Evolutionary conservation across 345 rosid genomes (phyloP), one percentile per base, ranked within the genome.

Genomic region (Lagerstroemia speciosa): DNA sequence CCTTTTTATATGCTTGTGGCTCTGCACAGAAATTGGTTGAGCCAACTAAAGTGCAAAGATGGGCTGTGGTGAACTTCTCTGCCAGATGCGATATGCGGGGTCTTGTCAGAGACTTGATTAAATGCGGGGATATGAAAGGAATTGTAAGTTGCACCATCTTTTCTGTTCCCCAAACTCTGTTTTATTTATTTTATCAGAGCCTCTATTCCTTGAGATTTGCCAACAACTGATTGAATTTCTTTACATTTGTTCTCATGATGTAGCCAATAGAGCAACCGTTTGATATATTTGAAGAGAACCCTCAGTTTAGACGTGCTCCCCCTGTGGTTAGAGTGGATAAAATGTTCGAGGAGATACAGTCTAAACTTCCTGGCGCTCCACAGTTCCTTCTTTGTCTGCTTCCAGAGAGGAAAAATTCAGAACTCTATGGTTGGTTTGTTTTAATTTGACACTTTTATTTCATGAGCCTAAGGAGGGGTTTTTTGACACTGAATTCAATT

Each of bases 1-100:
- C 38, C 26, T n/a, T 29, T 38, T 30, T 57, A 65, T 89, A 53
- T 79, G 55, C 24, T 55, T 72, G 8, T 48, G 26, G 7, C 26
- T 8, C 17, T 19, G 52, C 67, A 27, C 66, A 91, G 99, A 88
- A 77, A 88, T 78, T 94, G 41, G 87, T 83, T 57, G 88, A 89
- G 71, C 95, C 99, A 71, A 20, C 63, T 16, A 94, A 77, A 64
- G 77, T 94, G 15, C 86, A 86, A 62, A 67, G 73, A 41, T 94
- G 97, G 99, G 99, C 90, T 65, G 85, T 91, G 74, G 96, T 80
- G 33, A 91, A 94, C 72, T 91, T 94, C 77, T 91, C 93, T 34
- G 95, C 97, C n/a, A 86, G 89, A 0, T 91, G 99, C 73, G 93
- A 91, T 65, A 27, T 78, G 12, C 76, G 76, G 15, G 61, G 69